Conservation (phyloP, 768 basidiomycete species). For the Suillus americanus region DNA sequence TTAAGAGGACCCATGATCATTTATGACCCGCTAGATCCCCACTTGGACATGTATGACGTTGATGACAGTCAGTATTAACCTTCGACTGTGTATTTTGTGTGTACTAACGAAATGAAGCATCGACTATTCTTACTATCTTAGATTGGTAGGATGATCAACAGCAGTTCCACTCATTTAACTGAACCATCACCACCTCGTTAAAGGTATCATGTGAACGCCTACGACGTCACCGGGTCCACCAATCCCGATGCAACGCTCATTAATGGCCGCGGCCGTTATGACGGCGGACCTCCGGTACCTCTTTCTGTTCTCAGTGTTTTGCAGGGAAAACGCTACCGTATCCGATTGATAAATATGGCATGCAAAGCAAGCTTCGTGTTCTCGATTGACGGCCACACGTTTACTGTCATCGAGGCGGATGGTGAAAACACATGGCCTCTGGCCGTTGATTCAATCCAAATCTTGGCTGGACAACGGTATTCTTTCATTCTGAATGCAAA, state of each 20-base stretch:
- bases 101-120: slow-evolving; percentile 16
- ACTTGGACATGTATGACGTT: slow-evolving; percentile 29
- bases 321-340: slow-evolving; percentile 36
- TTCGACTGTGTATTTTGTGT: neutral
- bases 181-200: slow-evolving; percentile 6
- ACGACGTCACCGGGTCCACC: neutral
- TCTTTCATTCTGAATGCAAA: slow-evolving; percentile 44
- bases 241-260: slow-evolving; percentile 37
- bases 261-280: slow-evolving; percentile 38
- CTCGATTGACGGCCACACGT: slow-evolving; percentile 19
- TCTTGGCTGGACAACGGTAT: slow-evolving; percentile 43
- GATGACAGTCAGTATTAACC: slow-evolving; percentile 25
- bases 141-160: slow-evolving; percentile 18
- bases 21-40: slow-evolving; percentile 36
- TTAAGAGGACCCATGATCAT: slow-evolving; percentile 34
- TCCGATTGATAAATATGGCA: slow-evolving; percentile 36
- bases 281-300: slow-evolving; percentile 20
- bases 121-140: slow-evolving; percentile 31
- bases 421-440: slow-evolving; percentile 37
- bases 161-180: neutral
- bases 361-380: slow-evolving; percentile 31
- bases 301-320: slow-evolving; percentile 34
- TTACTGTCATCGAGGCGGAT: slow-evolving; percentile 42
- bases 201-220: slow-evolving; percentile 11
- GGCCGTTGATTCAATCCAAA: slow-evolving; percentile 34